Evolutionary conservation across 805 yeast species (phyloP).

Genomic region (Priceomyces melissophilus): DNA sequence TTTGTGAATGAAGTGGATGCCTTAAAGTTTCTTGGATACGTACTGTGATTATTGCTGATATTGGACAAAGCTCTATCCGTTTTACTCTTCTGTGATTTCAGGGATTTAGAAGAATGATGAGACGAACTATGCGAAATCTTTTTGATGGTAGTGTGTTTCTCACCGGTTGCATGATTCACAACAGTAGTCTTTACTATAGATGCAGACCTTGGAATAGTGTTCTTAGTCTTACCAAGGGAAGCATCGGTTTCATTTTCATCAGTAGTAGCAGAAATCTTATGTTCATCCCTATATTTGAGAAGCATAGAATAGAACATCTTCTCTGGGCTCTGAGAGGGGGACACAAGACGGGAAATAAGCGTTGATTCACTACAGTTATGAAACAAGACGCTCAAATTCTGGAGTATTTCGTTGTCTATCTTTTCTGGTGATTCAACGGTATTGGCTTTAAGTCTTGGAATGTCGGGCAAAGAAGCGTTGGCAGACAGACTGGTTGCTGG

Average conservation of each 20-base stretch:
- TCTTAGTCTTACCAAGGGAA: conserved; percentile 20
- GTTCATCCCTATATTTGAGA: conserved; percentile 71
- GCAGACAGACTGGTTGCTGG: conserved; percentile 11
- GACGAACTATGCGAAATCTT: conserved; percentile 18
- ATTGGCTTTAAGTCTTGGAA: conserved; percentile 20
- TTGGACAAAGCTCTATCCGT: conserved; percentile 21
- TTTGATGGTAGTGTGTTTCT: conserved; percentile 19
- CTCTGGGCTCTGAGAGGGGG: conserved; percentile 63
- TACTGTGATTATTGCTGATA: conserved; percentile 26
- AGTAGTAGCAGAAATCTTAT: conserved; percentile 25
- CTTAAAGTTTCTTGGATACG: conserved; percentile 21
- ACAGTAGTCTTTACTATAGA: conserved; percentile 41
- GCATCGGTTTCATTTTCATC: conserved; percentile 23
- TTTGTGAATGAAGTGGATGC: conserved; percentile 40
- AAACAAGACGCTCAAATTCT: conserved; percentile 74
- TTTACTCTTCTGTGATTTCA: conserved; percentile 3
- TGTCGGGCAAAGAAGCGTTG: conserved; percentile 23
- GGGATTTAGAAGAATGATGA: conserved; percentile 18
- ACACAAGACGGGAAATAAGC: conserved; percentile 51
- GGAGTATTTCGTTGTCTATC: conserved; percentile 70
- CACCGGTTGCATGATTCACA: conserved; percentile 24
- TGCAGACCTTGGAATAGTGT: conserved; percentile 36
- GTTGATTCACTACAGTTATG: conserved; percentile 64
- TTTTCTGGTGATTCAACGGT: conserved; percentile 42
- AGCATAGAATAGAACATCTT: conserved; percentile 77